phyloP scores from a whole-genome alignment of 345 rosid species.

The Murraya paniculata region DNA sequence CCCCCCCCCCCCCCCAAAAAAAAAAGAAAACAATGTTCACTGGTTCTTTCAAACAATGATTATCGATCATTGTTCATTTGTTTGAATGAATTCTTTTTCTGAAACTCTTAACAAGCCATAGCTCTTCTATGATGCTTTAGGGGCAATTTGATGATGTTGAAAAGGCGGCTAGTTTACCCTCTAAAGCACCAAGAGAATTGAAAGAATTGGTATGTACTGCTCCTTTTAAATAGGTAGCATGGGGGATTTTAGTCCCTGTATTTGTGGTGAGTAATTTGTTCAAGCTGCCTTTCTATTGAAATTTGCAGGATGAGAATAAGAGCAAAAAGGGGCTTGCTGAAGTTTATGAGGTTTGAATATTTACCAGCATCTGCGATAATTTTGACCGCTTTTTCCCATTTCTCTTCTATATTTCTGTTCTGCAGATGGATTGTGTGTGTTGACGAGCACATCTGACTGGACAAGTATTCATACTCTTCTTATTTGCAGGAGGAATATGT shows the following conservation, averaged over 20 bases:
- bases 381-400: background rate
- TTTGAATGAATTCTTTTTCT: background rate
- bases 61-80: background rate
- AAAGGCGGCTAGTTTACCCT: slow-evolving; percentile 47
- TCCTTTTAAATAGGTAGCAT: background rate
- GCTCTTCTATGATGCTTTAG: slow-evolving; percentile 33
- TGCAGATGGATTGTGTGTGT: background rate
- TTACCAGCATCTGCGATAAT: background rate
- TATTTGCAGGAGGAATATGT: slow-evolving; percentile 76
- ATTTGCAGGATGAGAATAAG: slow-evolving; percentile 82
- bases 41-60: background rate
- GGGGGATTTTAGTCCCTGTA: background rate
- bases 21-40: background rate
- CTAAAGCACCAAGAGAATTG: slow-evolving; percentile 62
- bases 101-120: background rate
- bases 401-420: background rate
- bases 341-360: slow-evolving; percentile 86
- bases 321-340: slow-evolving; percentile 96
- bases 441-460: background rate
- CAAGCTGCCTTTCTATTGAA: slow-evolving; percentile 5
- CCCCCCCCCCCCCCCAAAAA: too few species aligned
- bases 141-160: slow-evolving; percentile 70
- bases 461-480: slow-evolving; percentile 4
- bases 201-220: slow-evolving; percentile 62
- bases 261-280: background rate